Evolutionary conservation across 2,329 filamentous ascomycete species (phyloP).

Genomic region (Tolypocladium album): DNA sequence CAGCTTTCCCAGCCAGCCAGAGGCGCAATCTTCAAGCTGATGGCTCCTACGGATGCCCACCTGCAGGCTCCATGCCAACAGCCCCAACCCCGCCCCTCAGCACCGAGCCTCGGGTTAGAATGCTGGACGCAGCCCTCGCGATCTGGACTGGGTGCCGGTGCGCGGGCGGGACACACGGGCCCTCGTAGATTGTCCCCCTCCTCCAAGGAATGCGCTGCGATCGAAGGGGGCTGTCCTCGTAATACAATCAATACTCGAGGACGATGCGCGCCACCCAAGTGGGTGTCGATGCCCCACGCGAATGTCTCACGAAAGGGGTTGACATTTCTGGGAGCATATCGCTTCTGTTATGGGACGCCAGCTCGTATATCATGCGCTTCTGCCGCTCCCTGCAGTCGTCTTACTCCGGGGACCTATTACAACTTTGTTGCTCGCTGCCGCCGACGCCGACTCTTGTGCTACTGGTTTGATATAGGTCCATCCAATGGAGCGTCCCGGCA

Average conservation of each 20-base stretch:
- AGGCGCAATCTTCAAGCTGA: not conserved
- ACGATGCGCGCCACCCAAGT: not conserved
- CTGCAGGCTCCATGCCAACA: not conserved
- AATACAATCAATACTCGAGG: not conserved
- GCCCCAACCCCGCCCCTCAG: not conserved
- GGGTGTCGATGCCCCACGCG: slow-evolving; percentile 6
- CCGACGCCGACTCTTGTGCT: not conserved
- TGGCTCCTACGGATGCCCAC: not conserved
- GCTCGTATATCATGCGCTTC: not conserved
- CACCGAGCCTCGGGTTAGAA: slow-evolving; percentile 1
- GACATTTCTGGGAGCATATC: not conserved
- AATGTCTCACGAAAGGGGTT: not conserved
- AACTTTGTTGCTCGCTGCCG: not conserved
- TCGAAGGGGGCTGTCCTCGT: not conserved
- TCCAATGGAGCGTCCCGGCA: slow-evolving; percentile 24
- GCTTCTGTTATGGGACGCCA: not conserved
- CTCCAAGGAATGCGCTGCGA: slow-evolving; percentile 4
- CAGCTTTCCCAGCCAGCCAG: not conserved
- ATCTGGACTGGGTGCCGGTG: not conserved
- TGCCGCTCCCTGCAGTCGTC: not conserved
- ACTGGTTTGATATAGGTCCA: not conserved
- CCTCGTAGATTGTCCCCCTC: slow-evolving; percentile 1
- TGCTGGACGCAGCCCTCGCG: not conserved
- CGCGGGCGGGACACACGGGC: not conserved
- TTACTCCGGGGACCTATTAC: not conserved